Percentiles rank a stretch among this genome's conserved stretches.
These are phyloP conservation scores for Erucastrum elatum DNA, from an alignment of 345 rosid species.

Conservation along the genomic window DNA sequence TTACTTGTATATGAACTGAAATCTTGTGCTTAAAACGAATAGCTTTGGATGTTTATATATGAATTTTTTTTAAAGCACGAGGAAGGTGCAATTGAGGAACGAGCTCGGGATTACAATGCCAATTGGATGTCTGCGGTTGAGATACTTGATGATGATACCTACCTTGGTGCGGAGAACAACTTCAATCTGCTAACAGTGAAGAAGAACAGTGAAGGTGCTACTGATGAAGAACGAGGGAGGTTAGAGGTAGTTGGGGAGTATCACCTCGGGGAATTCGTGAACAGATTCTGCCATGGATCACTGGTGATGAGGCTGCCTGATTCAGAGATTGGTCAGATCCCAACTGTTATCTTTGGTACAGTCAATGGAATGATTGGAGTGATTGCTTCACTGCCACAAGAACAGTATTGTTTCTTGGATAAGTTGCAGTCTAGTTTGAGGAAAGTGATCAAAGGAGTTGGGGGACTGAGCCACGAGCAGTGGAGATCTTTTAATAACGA, in stretches of 20 bases:
- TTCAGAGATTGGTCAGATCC: constrained; percentile 92
- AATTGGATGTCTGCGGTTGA: constrained; percentile 98
- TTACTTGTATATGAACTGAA: neutral
- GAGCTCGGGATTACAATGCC: constrained; percentile 94
- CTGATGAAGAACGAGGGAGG: constrained; percentile 90
- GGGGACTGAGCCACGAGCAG: constrained; percentile 95
- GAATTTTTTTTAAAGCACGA: constrained; percentile 57
- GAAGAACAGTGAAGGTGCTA: constrained; percentile 97
- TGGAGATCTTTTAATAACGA: constrained; percentile 96
- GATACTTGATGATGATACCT: constrained; percentile 89
- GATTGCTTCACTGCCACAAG: constrained; percentile 90
- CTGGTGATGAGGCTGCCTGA: constrained; percentile 64
- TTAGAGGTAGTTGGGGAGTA: constrained; percentile 96
- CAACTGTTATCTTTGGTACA: constrained; percentile 84
- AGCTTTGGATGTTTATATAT: constrained; percentile 10
- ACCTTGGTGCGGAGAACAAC: constrained; percentile 90
- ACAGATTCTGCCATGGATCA: constrained; percentile 86
- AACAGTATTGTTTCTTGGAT: constrained; percentile 74
- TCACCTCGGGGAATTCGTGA: constrained; percentile 96
- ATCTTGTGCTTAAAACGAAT: constrained; percentile 5
- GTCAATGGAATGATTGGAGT: constrained; percentile 93
- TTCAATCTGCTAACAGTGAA: constrained; percentile 81
- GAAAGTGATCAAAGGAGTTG: constrained; percentile 92
- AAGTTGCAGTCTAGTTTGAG: constrained; percentile 80
- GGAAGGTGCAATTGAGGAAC: constrained; percentile 94